Percentiles rank a stretch among this genome's conserved stretches.
phyloP scores from a whole-genome alignment of 2,329 filamentous ascomycete species.

The Lasiodiplodia citricola region DNA sequence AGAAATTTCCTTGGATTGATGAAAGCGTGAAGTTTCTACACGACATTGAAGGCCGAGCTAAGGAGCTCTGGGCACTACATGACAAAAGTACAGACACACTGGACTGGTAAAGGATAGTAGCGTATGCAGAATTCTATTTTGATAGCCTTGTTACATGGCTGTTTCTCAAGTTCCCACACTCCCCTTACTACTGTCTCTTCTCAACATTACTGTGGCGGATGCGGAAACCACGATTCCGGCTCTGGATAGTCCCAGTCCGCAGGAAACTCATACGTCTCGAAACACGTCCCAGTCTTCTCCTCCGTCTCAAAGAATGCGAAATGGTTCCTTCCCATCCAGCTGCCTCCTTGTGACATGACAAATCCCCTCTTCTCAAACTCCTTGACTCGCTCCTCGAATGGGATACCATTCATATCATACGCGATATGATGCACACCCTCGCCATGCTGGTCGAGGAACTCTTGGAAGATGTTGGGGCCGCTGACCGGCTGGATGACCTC shows the following conservation, averaged over 20 bases:
- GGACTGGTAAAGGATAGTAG: too few relatives aligned
- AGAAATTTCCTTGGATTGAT: slow-evolving; percentile 88
- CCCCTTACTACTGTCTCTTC: too few relatives aligned
- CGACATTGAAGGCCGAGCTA: too few relatives aligned
- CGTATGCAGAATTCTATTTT: too few relatives aligned
- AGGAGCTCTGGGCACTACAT: too few relatives aligned
- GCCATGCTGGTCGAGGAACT: background rate
- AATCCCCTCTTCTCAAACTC: background rate
- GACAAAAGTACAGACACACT: too few relatives aligned
- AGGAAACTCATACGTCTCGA: background rate
- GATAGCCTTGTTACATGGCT: too few relatives aligned
- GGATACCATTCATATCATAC: background rate
- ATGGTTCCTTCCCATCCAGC: background rate
- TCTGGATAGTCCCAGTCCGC: background rate
- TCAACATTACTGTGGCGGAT: background rate
- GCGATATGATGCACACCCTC: background rate
- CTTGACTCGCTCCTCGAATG: background rate
- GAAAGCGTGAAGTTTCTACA: slow-evolving; percentile 41
- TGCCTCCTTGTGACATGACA: background rate
- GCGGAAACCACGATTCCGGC: background rate
- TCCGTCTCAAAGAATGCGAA: background rate
- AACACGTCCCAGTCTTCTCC: background rate
- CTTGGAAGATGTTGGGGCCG: background rate
- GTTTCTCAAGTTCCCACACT: too few relatives aligned
- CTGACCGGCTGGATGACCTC: background rate